Evolutionary conservation across 768 basidiomycete genomes (phyloP).

Genomic region (Lactarius deliciosus): DNA sequence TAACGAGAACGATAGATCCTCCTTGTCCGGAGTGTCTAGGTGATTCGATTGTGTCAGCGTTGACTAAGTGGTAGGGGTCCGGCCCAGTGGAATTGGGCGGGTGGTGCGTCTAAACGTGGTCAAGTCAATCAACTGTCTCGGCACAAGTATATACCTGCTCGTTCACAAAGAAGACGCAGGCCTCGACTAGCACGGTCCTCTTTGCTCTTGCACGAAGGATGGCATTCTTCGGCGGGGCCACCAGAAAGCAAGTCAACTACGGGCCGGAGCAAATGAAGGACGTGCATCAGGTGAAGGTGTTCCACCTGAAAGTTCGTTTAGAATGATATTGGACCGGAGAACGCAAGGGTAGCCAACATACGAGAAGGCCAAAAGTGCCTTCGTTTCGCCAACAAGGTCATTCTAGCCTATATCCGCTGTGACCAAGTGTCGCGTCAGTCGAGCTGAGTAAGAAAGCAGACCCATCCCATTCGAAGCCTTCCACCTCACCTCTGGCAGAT

Average conservation of each 20-base stretch:
- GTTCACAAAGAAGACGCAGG: conserved; percentile 57
- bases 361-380: conserved; percentile 51
- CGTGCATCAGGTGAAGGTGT: conserved; percentile 84
- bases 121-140: not conserved
- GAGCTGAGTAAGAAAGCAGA: conserved; percentile 39
- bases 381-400: conserved; percentile 83
- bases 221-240: conserved; percentile 32
- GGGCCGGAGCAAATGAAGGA: conserved; percentile 66
- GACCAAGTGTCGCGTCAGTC: not conserved
- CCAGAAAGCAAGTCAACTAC: conserved; percentile 67
- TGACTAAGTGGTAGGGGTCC: conserved; percentile 65
- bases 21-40: conserved; percentile 84
- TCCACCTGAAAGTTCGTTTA: conserved; percentile 64
- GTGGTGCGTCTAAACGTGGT: conserved; percentile 51
- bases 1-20: conserved; percentile 46
- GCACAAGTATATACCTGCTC: conserved; percentile 53
- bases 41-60: conserved; percentile 42
- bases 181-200: conserved; percentile 53
- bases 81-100: conserved; percentile 80
- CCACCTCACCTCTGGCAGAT: conserved; percentile 75
- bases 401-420: conserved; percentile 64
- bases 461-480: conserved; percentile 73
- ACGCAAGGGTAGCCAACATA: conserved; percentile 38
- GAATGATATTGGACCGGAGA: conserved; percentile 36
- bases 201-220: conserved; percentile 33